Conservation (phyloP, 768 basidiomycete genomes). For the Termitomyces titanicus region DNA sequence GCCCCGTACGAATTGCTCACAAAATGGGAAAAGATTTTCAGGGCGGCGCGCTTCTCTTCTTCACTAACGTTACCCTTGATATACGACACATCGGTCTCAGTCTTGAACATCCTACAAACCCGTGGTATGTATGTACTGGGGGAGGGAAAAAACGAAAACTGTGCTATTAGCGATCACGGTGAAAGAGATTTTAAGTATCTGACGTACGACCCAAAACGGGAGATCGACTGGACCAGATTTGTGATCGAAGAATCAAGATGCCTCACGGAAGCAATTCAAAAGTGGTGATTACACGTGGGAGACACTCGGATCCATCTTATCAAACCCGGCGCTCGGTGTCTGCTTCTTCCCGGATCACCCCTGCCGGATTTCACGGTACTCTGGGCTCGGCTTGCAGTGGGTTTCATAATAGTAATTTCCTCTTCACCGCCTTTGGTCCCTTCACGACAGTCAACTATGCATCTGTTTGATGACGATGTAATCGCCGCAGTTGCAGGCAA, state of each 20-base stretch:
- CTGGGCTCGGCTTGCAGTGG: neutral
- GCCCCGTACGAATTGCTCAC: conserved; percentile 36
- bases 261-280: neutral
- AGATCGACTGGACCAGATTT: neutral
- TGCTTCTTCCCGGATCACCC: conserved; percentile 4
- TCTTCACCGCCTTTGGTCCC: neutral
- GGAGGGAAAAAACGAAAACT: neutral
- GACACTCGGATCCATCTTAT: neutral
- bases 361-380: neutral
- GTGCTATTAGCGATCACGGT: neutral
- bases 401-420: neutral
- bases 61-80: conserved; percentile 39
- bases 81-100: conserved; percentile 21
- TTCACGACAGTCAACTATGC: neutral
- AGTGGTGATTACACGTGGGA: conserved; percentile 9
- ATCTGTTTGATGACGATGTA: conserved; percentile 18
- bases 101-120: neutral
- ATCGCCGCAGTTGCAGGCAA: conserved; percentile 30
- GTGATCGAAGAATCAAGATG: conserved; percentile 15
- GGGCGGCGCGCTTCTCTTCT: conserved; percentile 31
- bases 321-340: conserved; percentile 1
- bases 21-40: conserved; percentile 33
- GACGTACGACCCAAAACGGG: neutral
- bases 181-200: neutral
- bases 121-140: neutral